phyloP scores from a whole-genome alignment of 2,329 filamentous ascomycete genomes.

The Pseudocercospora fuligena region DNA sequence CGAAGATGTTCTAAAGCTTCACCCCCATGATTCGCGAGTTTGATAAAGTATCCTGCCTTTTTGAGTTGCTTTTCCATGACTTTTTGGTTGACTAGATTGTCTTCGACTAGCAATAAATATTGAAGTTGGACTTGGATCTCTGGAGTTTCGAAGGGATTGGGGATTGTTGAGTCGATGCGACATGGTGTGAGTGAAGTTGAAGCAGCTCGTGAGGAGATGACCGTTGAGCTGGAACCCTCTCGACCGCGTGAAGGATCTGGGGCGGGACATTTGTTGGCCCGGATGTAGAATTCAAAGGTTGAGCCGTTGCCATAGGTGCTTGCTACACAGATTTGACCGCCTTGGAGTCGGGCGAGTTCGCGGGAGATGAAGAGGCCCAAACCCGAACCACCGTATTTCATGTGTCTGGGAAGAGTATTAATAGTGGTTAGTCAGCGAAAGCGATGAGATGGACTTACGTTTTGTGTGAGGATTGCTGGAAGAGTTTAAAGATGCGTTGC shows the following conservation, averaged over 20 bases:
- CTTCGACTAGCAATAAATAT: too few species aligned
- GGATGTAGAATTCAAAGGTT: slow-evolving; percentile 7
- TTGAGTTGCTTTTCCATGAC: too few species aligned
- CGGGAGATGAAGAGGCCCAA: too few species aligned
- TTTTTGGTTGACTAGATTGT: too few species aligned
- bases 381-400: slow-evolving; percentile 70
- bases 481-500: slow-evolving; percentile 66
- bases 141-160: too few species aligned
- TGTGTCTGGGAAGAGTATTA: slow-evolving; percentile 46
- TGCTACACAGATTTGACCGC: too few species aligned
- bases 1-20: not conserved
- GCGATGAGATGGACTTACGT: slow-evolving; percentile 44
- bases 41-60: too few species aligned
- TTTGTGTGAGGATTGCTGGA: slow-evolving; percentile 69
- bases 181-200: not conserved
- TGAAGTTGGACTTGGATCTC: too few species aligned
- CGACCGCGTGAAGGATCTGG: not conserved
- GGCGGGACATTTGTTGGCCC: slow-evolving; percentile 34
- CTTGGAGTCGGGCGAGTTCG: too few species aligned
- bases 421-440: too few species aligned
- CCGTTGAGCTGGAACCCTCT: not conserved
- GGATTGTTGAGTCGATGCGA: not conserved
- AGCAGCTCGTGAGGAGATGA: not conserved
- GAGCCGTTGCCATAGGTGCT: too few species aligned
- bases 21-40: too few species aligned